phyloP scores from a whole-genome alignment of 306 rosid species.

The Senna tora region DNA sequence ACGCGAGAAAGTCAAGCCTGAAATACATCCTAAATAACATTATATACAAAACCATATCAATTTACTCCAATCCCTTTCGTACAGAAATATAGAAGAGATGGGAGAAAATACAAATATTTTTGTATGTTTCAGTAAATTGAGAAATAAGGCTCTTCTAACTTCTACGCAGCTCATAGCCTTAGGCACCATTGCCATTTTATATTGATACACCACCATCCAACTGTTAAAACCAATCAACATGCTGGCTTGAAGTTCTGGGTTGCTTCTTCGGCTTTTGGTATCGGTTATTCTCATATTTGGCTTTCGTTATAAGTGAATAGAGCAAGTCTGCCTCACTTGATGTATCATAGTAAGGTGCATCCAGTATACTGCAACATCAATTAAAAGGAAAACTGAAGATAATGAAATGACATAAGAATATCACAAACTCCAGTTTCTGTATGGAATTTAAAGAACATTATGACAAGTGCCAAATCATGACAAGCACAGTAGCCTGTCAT shows the following conservation, averaged over 20 bases:
- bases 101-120: not conserved
- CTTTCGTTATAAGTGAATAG: conserved; percentile 77
- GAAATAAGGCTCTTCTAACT: not conserved
- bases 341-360: conserved; percentile 57
- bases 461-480: not conserved
- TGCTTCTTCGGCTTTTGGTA: conserved; percentile 78
- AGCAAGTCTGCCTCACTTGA: conserved; percentile 82
- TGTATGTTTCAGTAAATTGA: conserved; percentile 16
- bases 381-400: conserved; percentile 18
- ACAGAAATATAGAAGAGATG: not conserved
- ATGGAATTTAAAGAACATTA: not conserved
- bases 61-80: not conserved
- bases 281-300: conserved; percentile 83
- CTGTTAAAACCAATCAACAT: conserved; percentile 77
- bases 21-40: conserved; percentile 17
- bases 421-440: conserved; percentile 9
- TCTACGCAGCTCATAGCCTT: conserved; percentile 10
- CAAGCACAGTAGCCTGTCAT: not conserved
- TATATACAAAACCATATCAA: conserved; percentile 3
- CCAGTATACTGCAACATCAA: conserved; percentile 60
- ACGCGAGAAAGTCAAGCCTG: conserved; percentile 9
- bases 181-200: conserved; percentile 11
- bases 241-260: conserved; percentile 67
- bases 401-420: conserved; percentile 7
- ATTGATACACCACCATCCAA: not conserved